Evolutionary conservation across 1,284 basidiomycete species (phyloP).

Genomic region (Rhodofomes roseus): DNA sequence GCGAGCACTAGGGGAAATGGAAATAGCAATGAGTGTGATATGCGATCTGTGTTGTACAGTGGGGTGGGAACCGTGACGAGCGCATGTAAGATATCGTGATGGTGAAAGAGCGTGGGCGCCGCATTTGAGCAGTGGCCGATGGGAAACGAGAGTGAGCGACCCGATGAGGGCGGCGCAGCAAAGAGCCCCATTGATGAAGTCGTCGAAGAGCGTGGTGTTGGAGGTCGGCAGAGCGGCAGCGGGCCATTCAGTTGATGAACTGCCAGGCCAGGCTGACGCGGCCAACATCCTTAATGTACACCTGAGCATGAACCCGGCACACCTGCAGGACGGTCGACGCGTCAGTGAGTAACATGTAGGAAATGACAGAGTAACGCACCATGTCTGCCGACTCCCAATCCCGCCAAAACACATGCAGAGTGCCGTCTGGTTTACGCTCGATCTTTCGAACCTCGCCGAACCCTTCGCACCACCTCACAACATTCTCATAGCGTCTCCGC

Average conservation of each 20-base stretch:
- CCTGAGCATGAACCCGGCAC: conserved; percentile 27
- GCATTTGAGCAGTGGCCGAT: neutral
- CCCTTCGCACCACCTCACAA: conserved; percentile 27
- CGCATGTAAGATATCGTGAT: neutral
- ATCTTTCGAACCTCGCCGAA: conserved; percentile 25
- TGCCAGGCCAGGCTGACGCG: conserved; percentile 28
- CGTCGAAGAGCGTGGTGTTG: neutral
- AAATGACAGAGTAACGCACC: conserved; percentile 14
- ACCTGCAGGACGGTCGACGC: conserved; percentile 16
- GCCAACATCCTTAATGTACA: conserved; percentile 28
- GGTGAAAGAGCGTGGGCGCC: neutral
- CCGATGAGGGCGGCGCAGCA: neutral
- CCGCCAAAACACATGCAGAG: conserved; percentile 28
- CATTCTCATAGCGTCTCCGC: conserved; percentile 18
- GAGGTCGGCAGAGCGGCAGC: neutral
- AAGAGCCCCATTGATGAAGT: neutral
- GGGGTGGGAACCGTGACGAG: neutral
- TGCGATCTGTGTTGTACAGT: neutral
- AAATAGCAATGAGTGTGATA: neutral
- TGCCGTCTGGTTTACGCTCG: conserved; percentile 25
- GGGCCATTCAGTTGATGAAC: conserved; percentile 16
- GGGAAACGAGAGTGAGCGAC: conserved; percentile 1
- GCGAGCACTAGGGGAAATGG: neutral
- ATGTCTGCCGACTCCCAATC: conserved; percentile 28
- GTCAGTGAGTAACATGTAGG: conserved; percentile 3